phyloP scores from a whole-genome alignment of 139 green algal genomes.

The Micractinium conductrix region DNA sequence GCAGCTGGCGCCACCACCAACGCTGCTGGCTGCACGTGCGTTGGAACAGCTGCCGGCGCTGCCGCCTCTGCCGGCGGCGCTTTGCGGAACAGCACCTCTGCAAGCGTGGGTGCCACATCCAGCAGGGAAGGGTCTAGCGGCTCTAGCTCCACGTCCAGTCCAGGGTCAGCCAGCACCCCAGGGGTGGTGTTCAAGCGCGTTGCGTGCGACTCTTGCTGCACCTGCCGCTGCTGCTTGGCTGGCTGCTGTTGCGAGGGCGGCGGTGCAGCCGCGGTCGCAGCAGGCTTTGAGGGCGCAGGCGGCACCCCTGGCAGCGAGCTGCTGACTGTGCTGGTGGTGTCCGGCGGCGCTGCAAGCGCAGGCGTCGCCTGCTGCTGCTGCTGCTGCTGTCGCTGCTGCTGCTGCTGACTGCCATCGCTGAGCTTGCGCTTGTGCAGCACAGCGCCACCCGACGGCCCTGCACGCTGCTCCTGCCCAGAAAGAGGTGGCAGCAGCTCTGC shows the following conservation, averaged over 20 bases:
- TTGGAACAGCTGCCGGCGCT: not conserved
- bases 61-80: not conserved
- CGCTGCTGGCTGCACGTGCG: not conserved
- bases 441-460: not conserved
- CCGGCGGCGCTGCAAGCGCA: not conserved
- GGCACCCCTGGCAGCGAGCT: not conserved
- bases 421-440: not conserved
- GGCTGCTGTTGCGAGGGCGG: not conserved
- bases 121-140: conserved; percentile 10
- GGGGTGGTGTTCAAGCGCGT: too few relatives aligned
- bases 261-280: not conserved
- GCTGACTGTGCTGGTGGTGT: not conserved
- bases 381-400: conserved; percentile 16
- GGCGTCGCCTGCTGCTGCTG: not conserved
- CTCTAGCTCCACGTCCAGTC: not conserved
- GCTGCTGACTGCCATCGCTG: not conserved
- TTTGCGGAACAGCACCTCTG: conserved; percentile 19
- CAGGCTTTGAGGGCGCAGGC: not conserved
- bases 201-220: too few relatives aligned
- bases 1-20: not conserved
- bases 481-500: not conserved
- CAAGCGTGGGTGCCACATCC: conserved; percentile 3
- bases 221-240: not conserved
- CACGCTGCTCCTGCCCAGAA: not conserved
- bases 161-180: not conserved